Evolutionary conservation across 495 filamentous ascomycete species (phyloP).

Genomic region (Aspergillus incahuasiensis): DNA sequence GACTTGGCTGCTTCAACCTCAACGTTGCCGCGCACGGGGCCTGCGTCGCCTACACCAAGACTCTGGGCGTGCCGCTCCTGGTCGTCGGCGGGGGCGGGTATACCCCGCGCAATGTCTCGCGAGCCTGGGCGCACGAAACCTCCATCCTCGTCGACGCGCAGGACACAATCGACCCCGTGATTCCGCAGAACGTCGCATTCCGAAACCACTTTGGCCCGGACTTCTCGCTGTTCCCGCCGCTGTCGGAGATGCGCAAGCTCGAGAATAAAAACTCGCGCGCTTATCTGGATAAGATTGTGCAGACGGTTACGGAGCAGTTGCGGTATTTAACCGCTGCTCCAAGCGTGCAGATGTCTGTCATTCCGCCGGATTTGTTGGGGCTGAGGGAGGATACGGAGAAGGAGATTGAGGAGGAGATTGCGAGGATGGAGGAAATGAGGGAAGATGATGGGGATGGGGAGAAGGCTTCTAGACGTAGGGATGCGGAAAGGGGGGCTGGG

Average conservation of each 20-base stretch:
- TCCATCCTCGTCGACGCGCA: slow-evolving; percentile 78
- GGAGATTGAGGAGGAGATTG: slow-evolving; percentile 65
- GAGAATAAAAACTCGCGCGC: slow-evolving; percentile 75
- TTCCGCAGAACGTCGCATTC: slow-evolving; percentile 70
- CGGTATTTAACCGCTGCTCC: slow-evolving; percentile 80
- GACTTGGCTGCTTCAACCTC: slow-evolving; percentile 92
- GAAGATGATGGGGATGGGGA: slow-evolving; percentile 37
- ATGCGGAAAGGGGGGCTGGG: slow-evolving; percentile 41
- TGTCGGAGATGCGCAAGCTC: slow-evolving; percentile 62
- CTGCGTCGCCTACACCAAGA: slow-evolving; percentile 85
- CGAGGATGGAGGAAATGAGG: slow-evolving; percentile 51
- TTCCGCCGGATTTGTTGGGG: slow-evolving; percentile 71
- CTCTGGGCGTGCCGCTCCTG: slow-evolving; percentile 69
- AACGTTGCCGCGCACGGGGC: slow-evolving; percentile 90
- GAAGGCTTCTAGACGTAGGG: slow-evolving; percentile 30
- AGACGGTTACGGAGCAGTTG: slow-evolving; percentile 76
- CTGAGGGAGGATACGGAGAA: slow-evolving; percentile 76
- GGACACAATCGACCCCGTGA: slow-evolving; percentile 61
- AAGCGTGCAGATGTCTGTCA: slow-evolving; percentile 77
- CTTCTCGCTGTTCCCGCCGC: slow-evolving; percentile 66
- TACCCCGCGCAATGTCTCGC: slow-evolving; percentile 94
- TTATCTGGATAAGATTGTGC: slow-evolving; percentile 68
- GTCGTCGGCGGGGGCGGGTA: slow-evolving; percentile 95
- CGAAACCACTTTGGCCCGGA: slow-evolving; percentile 80
- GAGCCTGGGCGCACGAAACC: slow-evolving; percentile 95